Percentiles rank a stretch among this genome's conserved stretches.
phyloP scores from a whole-genome alignment of 2,329 filamentous ascomycete genomes.

The Trichoderma arundinaceum region DNA sequence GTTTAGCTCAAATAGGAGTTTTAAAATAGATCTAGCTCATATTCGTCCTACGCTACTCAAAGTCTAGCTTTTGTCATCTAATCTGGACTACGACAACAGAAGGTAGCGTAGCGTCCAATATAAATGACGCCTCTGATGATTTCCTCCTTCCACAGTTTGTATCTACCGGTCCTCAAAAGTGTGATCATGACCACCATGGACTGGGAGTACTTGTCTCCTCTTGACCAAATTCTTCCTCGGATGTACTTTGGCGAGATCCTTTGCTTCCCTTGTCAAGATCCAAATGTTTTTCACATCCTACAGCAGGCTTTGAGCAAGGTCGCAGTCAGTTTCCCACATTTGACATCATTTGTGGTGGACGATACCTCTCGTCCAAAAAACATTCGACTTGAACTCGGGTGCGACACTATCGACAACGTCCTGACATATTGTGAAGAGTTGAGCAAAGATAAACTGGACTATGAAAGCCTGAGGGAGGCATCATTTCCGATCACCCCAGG shows the following conservation, averaged over 20 bases:
- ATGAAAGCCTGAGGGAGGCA: background rate
- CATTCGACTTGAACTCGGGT: background rate
- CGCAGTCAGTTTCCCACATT: background rate
- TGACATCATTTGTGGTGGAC: background rate
- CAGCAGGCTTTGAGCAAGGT: constrained; percentile 6
- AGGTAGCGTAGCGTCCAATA: too few relatives aligned
- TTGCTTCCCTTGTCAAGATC: background rate
- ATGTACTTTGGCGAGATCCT: constrained; percentile 14
- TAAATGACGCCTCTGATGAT: background rate
- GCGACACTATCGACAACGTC: background rate
- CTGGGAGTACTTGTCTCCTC: constrained; percentile 9
- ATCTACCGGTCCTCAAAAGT: background rate
- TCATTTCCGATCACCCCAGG: background rate
- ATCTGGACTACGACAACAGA: too few relatives aligned
- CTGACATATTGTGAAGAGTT: background rate
- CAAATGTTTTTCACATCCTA: background rate
- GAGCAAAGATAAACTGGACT: background rate
- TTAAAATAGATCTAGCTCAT: too few relatives aligned
- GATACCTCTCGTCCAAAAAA: background rate
- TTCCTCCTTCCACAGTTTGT: background rate
- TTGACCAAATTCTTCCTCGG: constrained; percentile 7
- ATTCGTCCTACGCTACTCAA: too few relatives aligned
- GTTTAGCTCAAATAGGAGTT: too few relatives aligned
- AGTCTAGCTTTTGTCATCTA: too few relatives aligned
- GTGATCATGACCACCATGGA: background rate